These are phyloP conservation scores for Neonectria punicea DNA, from an alignment of 2,329 filamentous ascomycete species.

Conservation along the genomic window DNA sequence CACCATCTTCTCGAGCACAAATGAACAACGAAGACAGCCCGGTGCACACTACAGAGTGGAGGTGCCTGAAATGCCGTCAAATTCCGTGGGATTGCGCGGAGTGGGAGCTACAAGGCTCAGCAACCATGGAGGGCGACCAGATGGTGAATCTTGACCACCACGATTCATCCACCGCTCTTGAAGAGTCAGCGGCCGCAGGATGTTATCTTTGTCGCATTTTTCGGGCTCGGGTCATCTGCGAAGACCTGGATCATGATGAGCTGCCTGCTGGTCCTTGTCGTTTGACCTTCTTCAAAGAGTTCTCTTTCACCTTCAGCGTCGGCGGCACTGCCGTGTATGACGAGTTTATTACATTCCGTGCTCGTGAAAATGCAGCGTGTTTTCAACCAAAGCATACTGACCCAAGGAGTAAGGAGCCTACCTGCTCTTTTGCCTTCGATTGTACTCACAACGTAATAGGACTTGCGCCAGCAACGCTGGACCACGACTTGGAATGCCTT, in stretches of 20 bases:
- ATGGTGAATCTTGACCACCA: not conserved
- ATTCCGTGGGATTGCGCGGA: too few relatives aligned
- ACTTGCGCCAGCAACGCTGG: not conserved
- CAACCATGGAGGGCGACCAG: too few relatives aligned
- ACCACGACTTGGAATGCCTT: not conserved
- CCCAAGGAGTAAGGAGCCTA: not conserved
- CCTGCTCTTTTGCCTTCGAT: too few relatives aligned
- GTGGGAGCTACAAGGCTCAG: too few relatives aligned
- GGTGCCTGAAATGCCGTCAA: too few relatives aligned
- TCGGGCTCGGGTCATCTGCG: not conserved
- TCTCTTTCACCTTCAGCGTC: not conserved
- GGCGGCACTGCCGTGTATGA: not conserved
- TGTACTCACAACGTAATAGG: too few relatives aligned
- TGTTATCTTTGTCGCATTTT: not conserved
- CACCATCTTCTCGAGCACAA: too few relatives aligned
- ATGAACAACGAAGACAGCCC: too few relatives aligned
- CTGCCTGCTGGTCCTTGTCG: not conserved
- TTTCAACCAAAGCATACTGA: too few relatives aligned
- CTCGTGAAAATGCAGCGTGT: too few relatives aligned
- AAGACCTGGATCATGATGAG: not conserved
- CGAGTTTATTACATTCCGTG: too few relatives aligned
- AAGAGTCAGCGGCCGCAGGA: not conserved
- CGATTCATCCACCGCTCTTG: not conserved
- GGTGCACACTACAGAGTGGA: too few relatives aligned
- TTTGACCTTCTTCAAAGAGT: not conserved